Base-by-base conservation (phyloP, 768 basidiomycete species). In the Boletus rubescentipes region DNA sequence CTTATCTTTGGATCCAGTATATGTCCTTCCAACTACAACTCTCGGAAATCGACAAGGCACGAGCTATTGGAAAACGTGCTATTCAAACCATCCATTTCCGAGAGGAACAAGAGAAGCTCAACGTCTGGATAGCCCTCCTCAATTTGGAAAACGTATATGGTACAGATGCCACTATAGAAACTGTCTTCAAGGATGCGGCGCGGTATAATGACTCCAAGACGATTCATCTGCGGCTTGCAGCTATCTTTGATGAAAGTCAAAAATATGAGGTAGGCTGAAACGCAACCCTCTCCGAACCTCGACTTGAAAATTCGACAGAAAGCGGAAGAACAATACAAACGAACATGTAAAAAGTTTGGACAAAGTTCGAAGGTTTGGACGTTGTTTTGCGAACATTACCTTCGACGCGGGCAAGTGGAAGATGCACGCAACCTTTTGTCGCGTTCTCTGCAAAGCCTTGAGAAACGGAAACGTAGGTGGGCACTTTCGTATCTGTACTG, bases 21-120 rank as follows among this genome's bases (percentile, higher is more conserved):
- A 98, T 99, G 93, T 96, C 97, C 9, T 96, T 98, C 83, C 93
- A 95, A 64, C 77, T 98, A 11, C 93, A 93, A 61, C 81, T 99
- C n/a, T 92, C 95, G 30, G 96, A 99, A 72, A 77, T 97, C 51
- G 95, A 94, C 63, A 97, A 95, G 71, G 97, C 96, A 14, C 82
- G 93, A 40, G 86, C 89, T 67, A 86, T 94, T 47, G 95, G 86
- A 43, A 81, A 83, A 49, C 84, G 91, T 21, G 96, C 94, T 5
- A 77, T 98, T 41, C 77, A 82, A 56, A 87, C 87, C 11, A 98
- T 99, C 73, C 89, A 80, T 66, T 98, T 96, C 77, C 83, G 96
- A 39, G 97, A 99, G 72, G 97, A 99, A 71, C 86, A 86, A 59
- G 97, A 99, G 72, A 92, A 89, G 68, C 72, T 98, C 58, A 99